Conservation (phyloP, 2,329 filamentous ascomycete species). For the Stagonosporopsis rhizophila region DNA sequence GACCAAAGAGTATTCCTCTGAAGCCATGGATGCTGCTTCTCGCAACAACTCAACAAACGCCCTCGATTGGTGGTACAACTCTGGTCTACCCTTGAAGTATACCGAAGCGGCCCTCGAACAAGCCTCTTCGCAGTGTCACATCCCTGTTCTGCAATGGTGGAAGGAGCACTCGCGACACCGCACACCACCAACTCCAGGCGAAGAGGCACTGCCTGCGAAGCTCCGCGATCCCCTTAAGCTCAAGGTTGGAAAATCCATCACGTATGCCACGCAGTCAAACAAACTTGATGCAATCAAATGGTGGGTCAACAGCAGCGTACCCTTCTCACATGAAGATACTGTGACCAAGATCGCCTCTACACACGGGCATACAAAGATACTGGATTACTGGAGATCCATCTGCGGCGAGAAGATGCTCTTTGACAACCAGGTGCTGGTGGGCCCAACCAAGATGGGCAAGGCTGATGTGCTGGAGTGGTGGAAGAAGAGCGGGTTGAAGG, state of each 20-base stretch:
- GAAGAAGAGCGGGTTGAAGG: constrained; percentile 76
- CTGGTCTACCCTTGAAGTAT: constrained; percentile 80
- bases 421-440: constrained; percentile 82
- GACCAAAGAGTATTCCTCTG: constrained; percentile 83
- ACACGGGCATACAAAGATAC: constrained; percentile 81
- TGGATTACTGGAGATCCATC: constrained; percentile 81
- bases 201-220: constrained; percentile 24
- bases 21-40: constrained; percentile 87
- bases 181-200: constrained; percentile 20
- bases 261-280: constrained; percentile 83
- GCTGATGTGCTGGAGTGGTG: constrained; percentile 91
- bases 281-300: constrained; percentile 79
- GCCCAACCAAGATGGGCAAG: constrained; percentile 86
- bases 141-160: constrained; percentile 95
- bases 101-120: constrained; percentile 88
- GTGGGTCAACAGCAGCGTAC: constrained; percentile 85
- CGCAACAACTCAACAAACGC: constrained; percentile 84
- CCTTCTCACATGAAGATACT: constrained; percentile 79
- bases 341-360: constrained; percentile 85
- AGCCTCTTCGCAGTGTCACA: constrained; percentile 81
- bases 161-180: constrained; percentile 68
- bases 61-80: constrained; percentile 90
- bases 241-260: constrained; percentile 83
- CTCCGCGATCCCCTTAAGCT: constrained; percentile 58
- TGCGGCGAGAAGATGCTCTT: constrained; percentile 81